Evolutionary conservation across 768 basidiomycete genomes (phyloP), one percentile per base, ranked within the genome.

Genomic region (Pleurotus citrinopileatus): DNA sequence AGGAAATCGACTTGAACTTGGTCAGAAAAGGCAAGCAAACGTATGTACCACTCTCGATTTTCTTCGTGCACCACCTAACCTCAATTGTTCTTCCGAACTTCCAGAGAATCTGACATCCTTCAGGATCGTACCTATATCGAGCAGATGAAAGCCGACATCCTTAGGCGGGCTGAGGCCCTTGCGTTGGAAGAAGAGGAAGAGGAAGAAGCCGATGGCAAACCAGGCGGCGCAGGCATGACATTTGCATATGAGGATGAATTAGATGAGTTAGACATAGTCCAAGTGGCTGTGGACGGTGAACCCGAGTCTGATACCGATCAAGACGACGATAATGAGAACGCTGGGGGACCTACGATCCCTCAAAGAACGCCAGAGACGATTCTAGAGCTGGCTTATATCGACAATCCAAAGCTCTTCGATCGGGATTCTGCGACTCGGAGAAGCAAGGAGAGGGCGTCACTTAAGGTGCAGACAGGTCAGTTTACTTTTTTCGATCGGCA

Each of bases 71-170:
- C n/a, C n/a, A n/a, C n/a, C n/a, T 6, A n/a, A 4, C 12, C 27
- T 19, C 26, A 42, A 28, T 45, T 47, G 28, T 55, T 52, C 53
- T 44, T 9, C 19, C 26, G n/a, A 42, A 25, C 45, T 23, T 48
- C 46, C 25, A 75, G 77, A 28, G 77, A 82, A 25, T 73, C 70
- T 12, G 59, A 62, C n/a, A 62, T 81, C 12, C 64, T 84, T 6
- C 74, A 76, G 12, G 89, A 94, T 60, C 77, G 75, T 4, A 67
- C 74, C 1, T 80, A 80, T 62, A 75, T 82, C n/a, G 84, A 85
- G 37, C 71, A 86, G 59, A 87, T 94, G 81, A 94, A 95, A 62
- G 82, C 82, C 1, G 86, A 89, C 52, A 94, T 94, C 60, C 74
- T 94, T 12, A 81, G 90, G 23, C 78, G 88, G 3, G 86, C 82